Evolutionary conservation across 108 stramenopile species (phyloP).

Genomic region (Schizochytrium sp.): DNA sequence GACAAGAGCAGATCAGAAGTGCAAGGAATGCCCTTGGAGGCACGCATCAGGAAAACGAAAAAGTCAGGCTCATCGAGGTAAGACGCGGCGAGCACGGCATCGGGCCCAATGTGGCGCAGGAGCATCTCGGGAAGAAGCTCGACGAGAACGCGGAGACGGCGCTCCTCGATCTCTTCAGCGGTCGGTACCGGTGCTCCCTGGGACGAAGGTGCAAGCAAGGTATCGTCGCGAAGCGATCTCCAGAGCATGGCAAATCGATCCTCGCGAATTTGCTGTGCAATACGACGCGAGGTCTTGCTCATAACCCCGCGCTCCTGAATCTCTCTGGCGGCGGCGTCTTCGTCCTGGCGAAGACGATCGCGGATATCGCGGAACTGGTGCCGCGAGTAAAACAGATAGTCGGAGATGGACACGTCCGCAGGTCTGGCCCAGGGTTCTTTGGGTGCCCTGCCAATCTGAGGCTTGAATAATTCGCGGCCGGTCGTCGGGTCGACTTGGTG

Average conservation of each 20-base stretch:
- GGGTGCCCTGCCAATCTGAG: not conserved
- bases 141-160: not conserved
- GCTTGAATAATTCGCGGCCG: not conserved
- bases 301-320: not conserved
- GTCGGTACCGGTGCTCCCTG: not conserved
- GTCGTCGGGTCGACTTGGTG: not conserved
- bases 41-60: not conserved
- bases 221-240: not conserved
- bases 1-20: not conserved
- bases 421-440: not conserved
- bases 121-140: not conserved
- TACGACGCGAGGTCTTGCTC: not conserved
- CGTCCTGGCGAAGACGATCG: not conserved
- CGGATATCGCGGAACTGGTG: not conserved
- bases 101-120: not conserved
- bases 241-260: not conserved
- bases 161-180: not conserved
- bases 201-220: not conserved
- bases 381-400: slow-evolving; percentile 8
- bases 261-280: not conserved
- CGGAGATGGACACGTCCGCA: not conserved
- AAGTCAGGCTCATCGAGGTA: not conserved
- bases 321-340: not conserved
- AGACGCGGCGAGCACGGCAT: not conserved
- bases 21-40: not conserved